Base-by-base conservation (phyloP, 345 rosid species). In the Populus tremula region DNA sequence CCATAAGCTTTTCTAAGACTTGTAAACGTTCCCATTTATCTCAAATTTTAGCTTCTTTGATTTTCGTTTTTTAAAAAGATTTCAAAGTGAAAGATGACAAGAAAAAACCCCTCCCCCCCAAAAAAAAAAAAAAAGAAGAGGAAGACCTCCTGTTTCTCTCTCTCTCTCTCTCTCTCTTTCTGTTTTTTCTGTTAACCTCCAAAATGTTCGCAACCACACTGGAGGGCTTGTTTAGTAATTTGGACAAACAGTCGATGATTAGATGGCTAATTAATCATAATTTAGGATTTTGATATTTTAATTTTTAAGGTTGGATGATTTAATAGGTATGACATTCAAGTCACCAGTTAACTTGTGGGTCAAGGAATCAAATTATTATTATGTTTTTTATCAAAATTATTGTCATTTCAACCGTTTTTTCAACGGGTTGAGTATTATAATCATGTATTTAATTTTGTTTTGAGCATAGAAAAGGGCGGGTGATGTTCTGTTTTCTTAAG, bases 1-100 rank as follows among this genome's bases (percentile, higher is more conserved):
- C 97, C 99, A 74, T 94, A 96, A 43, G 97, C 99, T 84, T 92
- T 94, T 76, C 98, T 82, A 13, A 96, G 87, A 81, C 97, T 92
- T 71, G 87, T 84, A 71, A 96, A 92, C 33, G 97, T 84, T 75
- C 94, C 94, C 97, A 92, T 93, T 38, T 41, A 59, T 59, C 53
- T 47, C 29, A 59, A n/a, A 59, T n/a, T 23, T 59, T 59, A n/a
- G 23, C 12, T 59, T 3, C 64, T 59, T n/a, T 59, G 25, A 59
- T n/a, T 59, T 59, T 8, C 8, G 8, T 54, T 7, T 21, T 54
- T n/a, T 3, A 20, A n/a, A 1, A n/a, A 59, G 64, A 23, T 59
- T 23, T 23, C 64, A 59, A 59, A n/a, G 14, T 9, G 29, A 59
- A 18, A 59, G 14, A 59, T 5, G 25, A 59, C 5, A 25, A 59